These are phyloP conservation scores for Eucalyptus cloeziana DNA, from an alignment of 345 rosid genomes.

Conservation along the genomic window DNA sequence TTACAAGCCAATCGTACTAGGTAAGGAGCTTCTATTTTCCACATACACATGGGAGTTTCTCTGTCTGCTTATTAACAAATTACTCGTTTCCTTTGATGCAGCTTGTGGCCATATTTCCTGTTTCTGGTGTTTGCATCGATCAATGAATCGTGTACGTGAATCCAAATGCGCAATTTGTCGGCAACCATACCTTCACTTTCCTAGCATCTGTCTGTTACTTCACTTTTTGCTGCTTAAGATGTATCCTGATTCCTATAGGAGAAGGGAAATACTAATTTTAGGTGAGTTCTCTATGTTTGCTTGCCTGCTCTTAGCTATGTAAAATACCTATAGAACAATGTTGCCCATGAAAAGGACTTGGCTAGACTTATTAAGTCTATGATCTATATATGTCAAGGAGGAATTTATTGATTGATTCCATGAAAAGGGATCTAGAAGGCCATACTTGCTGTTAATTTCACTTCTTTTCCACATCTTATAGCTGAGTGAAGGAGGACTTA, in stretches of 20 bases:
- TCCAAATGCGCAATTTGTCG: constrained; percentile 70
- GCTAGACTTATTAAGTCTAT: neutral
- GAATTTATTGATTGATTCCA: neutral
- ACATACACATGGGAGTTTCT: neutral
- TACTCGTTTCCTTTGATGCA: constrained; percentile 6
- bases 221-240: constrained; percentile 56
- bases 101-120: constrained; percentile 90
- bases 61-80: neutral
- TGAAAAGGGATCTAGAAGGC: neutral
- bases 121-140: constrained; percentile 78
- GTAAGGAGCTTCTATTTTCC: constrained; percentile 26
- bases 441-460: neutral
- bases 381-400: neutral
- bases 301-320: neutral
- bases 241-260: constrained; percentile 45
- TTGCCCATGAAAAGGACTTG: neutral
- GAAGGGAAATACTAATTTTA: constrained; percentile 34
- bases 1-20: constrained; percentile 64
- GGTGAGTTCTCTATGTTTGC: constrained; percentile 17
- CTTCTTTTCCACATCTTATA: neutral
- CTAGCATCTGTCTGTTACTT: constrained; percentile 47
- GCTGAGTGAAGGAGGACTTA: neutral
- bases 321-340: neutral
- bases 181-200: constrained; percentile 51
- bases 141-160: constrained; percentile 24